Evolutionary conservation across 2,329 filamentous ascomycete genomes (phyloP).

Genomic region (Phialophora expanda): DNA sequence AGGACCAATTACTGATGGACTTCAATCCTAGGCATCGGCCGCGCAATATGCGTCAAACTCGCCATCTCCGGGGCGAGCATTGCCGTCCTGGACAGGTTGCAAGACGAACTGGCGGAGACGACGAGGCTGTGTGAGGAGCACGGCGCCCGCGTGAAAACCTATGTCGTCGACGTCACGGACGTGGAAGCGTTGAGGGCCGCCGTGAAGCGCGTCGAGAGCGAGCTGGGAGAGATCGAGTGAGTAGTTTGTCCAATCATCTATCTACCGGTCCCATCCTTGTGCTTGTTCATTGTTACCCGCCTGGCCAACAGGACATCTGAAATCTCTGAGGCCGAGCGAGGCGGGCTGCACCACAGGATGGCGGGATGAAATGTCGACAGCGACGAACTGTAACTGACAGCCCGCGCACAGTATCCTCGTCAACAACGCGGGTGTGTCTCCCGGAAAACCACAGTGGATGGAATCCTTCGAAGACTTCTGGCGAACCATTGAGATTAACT

Average conservation of each 20-base stretch:
- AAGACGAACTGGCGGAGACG: constrained; percentile 27
- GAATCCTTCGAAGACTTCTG: constrained; percentile 32
- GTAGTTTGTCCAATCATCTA: too few relatives aligned
- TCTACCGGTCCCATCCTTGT: background rate
- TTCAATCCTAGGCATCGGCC: constrained; percentile 35
- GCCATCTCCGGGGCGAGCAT: constrained; percentile 38
- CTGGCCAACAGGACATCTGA: too few relatives aligned
- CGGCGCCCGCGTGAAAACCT: constrained; percentile 30
- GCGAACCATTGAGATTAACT: constrained; percentile 33
- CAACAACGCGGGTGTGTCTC: constrained; percentile 42
- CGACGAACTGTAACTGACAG: constrained; percentile 10
- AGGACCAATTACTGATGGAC: background rate
- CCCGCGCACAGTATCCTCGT: constrained; percentile 36
- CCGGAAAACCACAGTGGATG: constrained; percentile 36
- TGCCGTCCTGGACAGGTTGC: constrained; percentile 39
- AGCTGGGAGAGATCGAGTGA: constrained; percentile 33
- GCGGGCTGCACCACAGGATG: background rate
- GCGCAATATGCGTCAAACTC: constrained; percentile 39
- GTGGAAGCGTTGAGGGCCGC: constrained; percentile 29
- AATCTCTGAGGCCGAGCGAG: too few relatives aligned
- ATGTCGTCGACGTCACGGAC: constrained; percentile 41
- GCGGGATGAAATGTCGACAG: too few relatives aligned
- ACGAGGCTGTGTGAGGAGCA: constrained; percentile 26
- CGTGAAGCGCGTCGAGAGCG: constrained; percentile 17
- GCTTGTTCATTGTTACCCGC: too few relatives aligned